phyloP scores from a whole-genome alignment of 352 stramenopile genomes.

The Phytophthora capsici region DNA sequence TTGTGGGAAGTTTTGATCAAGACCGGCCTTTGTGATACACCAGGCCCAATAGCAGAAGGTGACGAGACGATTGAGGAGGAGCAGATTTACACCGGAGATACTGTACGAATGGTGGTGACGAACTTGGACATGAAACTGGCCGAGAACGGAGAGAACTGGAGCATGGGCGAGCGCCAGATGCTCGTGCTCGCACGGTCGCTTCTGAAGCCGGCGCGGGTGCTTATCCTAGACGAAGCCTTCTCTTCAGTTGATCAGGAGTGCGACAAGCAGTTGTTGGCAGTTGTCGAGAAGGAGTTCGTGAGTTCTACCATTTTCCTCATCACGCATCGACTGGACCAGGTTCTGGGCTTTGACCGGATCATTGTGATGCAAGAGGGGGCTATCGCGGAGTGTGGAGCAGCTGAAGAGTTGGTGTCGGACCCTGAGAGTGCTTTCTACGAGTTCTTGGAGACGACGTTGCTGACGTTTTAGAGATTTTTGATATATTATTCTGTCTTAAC shows the following conservation, averaged over 20 bases:
- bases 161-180: slow-evolving; percentile 95
- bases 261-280: slow-evolving; percentile 60
- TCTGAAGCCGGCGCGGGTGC: slow-evolving; percentile 88
- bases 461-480: slow-evolving; percentile 34
- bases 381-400: slow-evolving; percentile 85
- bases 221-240: slow-evolving; percentile 88
- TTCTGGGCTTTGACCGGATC: slow-evolving; percentile 93
- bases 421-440: slow-evolving; percentile 46
- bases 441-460: slow-evolving; percentile 47
- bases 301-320: slow-evolving; percentile 94
- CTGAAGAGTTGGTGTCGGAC: slow-evolving; percentile 78
- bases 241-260: slow-evolving; percentile 58
- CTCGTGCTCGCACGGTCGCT: slow-evolving; percentile 93
- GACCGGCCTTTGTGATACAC: slow-evolving; percentile 65
- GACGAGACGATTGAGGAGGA: slow-evolving; percentile 54
- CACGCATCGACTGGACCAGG: slow-evolving; percentile 94
- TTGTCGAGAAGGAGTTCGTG: slow-evolving; percentile 84
- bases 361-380: slow-evolving; percentile 59
- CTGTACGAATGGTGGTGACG: slow-evolving; percentile 23
- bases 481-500: slow-evolving; percentile 19
- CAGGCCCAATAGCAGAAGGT: slow-evolving; percentile 52
- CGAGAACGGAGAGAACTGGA: slow-evolving; percentile 96
- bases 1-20: slow-evolving; percentile 58
- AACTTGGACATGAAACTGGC: slow-evolving; percentile 32
- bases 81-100: slow-evolving; percentile 38